These are phyloP conservation scores for Salix koriyanagi DNA, from an alignment of 345 rosid genomes.

Conservation along the genomic window DNA sequence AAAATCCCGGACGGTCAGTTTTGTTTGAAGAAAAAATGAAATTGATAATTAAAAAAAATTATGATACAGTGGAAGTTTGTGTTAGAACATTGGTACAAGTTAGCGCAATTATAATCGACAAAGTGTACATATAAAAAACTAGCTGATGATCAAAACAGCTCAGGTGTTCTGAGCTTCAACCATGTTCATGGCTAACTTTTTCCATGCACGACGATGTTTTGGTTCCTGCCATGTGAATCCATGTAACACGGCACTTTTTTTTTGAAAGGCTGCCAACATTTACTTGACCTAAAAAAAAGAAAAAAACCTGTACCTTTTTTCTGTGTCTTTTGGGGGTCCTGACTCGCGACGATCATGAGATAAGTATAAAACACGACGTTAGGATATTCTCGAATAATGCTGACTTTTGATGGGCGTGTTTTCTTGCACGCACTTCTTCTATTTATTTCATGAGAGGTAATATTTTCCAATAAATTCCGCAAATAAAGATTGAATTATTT, in stretches of 20 bases:
- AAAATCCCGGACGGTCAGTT: no score
- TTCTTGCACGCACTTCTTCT: rapidly evolving
- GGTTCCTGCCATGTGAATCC: background rate
- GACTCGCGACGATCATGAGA: background rate
- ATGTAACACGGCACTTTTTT: background rate
- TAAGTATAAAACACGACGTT: background rate
- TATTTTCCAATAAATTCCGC: background rate
- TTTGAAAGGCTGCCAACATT: background rate
- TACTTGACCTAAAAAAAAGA: background rate
- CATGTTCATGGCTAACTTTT: background rate
- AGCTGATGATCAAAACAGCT: background rate
- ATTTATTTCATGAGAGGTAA: background rate
- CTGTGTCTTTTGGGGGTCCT: background rate
- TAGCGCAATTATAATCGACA: no score
- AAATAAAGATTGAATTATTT: background rate
- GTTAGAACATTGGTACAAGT: no score
- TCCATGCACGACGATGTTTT: background rate
- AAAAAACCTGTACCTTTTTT: background rate
- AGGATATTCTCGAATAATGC: background rate
- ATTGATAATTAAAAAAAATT: no score
- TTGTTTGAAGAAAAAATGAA: no score
- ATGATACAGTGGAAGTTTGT: no score
- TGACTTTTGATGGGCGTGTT: background rate
- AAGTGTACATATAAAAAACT: no score
- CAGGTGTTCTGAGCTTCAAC: background rate